Percentiles rank a stretch among this genome's conserved stretches.
Evolutionary conservation across 805 yeast species (phyloP).

Genomic region (Candida mattraensis): DNA sequence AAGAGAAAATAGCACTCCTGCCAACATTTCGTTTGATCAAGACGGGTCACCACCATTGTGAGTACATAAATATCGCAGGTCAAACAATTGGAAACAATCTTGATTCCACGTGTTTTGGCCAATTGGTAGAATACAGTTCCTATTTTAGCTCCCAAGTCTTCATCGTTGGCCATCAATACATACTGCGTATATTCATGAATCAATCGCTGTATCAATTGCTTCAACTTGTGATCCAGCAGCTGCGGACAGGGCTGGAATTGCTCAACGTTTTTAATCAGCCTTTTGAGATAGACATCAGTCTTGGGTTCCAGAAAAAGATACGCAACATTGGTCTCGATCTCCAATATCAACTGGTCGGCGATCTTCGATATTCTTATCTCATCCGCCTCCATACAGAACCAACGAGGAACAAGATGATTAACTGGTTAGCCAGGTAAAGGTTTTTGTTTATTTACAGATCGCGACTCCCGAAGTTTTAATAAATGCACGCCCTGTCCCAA

Average conservation of each 20-base stretch:
- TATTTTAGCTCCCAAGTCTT: slow-evolving; percentile 10
- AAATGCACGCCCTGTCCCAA: too few relatives aligned
- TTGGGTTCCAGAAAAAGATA: neutral
- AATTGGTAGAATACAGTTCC: slow-evolving; percentile 53
- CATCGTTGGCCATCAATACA: slow-evolving; percentile 3
- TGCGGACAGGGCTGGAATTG: slow-evolving; percentile 58
- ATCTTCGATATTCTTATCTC: slow-evolving; percentile 32
- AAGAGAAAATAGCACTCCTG: slow-evolving; percentile 49
- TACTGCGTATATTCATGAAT: slow-evolving; percentile 25
- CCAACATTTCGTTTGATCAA: slow-evolving; percentile 39
- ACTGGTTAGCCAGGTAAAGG: too few relatives aligned
- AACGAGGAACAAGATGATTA: neutral
- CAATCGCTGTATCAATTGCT: slow-evolving; percentile 33
- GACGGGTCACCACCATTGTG: slow-evolving; percentile 32
- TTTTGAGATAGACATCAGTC: neutral
- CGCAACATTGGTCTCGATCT: slow-evolving; percentile 16
- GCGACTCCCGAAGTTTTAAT: too few relatives aligned
- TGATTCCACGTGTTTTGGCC: slow-evolving; percentile 65
- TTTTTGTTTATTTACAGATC: too few relatives aligned
- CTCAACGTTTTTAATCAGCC: too few relatives aligned
- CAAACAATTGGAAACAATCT: slow-evolving; percentile 57
- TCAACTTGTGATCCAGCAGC: slow-evolving; percentile 44
- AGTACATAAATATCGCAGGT: slow-evolving; percentile 58
- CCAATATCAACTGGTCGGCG: slow-evolving; percentile 23
- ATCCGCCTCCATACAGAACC: slow-evolving; percentile 37